A percentile compares a stretch with the other conserved stretches of the same genome.
These are phyloP conservation scores for Fistulifera solaris DNA, from an alignment of 108 stramenopile genomes.

Conservation along the genomic window DNA sequence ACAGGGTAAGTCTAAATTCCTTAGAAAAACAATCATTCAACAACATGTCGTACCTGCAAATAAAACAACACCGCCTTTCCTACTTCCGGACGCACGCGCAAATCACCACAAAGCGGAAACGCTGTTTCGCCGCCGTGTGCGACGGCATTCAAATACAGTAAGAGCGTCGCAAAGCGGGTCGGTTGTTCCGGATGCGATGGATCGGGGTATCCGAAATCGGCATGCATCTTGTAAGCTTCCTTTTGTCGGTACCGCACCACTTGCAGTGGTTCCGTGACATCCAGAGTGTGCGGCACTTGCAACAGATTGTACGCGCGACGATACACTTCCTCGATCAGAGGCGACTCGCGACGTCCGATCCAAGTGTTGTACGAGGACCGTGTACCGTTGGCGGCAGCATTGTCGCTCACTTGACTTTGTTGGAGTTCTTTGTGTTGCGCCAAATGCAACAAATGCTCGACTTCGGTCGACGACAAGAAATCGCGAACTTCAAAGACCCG, in stretches of 20 bases:
- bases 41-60: constrained; percentile 8
- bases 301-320: constrained; percentile 35
- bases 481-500: constrained; percentile 51
- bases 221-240: constrained; percentile 34
- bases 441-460: constrained; percentile 36
- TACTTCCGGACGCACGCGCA: constrained; percentile 28
- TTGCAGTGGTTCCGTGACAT: constrained; percentile 35
- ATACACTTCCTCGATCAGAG: constrained; percentile 33
- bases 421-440: constrained; percentile 18
- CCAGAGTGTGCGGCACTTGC: constrained; percentile 30
- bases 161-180: constrained; percentile 41
- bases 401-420: constrained; percentile 9
- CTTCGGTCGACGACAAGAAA: constrained; percentile 42
- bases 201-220: constrained; percentile 41
- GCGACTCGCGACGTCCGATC: constrained; percentile 17
- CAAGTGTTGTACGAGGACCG: constrained; percentile 32
- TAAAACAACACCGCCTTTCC: constrained; percentile 46
- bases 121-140: constrained; percentile 38
- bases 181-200: constrained; percentile 19
- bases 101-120: constrained; percentile 28
- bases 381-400: background rate
- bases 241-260: constrained; percentile 43
- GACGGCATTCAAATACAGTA: constrained; percentile 54
- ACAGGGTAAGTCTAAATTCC: no score
- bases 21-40: no score